Percentiles rank a stretch among this genome's conserved stretches.
Evolutionary conservation across 345 rosid genomes (phyloP).

Genomic region (Eucalyptus grandis): DNA sequence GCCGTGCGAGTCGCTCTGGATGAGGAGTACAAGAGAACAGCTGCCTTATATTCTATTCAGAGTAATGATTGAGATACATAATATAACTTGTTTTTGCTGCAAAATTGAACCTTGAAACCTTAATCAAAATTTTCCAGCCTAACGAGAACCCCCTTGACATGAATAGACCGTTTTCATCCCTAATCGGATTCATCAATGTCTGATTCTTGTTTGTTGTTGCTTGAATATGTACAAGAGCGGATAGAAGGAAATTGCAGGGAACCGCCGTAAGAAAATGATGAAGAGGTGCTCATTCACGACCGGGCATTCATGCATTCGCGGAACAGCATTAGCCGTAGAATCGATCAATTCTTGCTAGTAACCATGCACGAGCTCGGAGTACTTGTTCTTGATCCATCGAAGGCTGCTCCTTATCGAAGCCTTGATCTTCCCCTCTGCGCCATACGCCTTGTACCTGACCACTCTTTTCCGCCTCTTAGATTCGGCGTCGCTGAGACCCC

Average conservation of each 20-base stretch:
- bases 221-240: background rate
- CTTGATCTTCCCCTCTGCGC: slow-evolving; percentile 14
- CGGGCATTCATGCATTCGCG: background rate
- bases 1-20: background rate
- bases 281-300: background rate
- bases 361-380: slow-evolving; percentile 7
- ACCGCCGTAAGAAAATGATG: background rate
- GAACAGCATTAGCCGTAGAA: background rate
- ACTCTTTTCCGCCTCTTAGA: slow-evolving; percentile 27
- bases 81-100: background rate
- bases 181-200: background rate
- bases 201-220: background rate
- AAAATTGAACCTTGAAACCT: background rate
- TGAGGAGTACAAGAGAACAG: background rate
- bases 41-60: background rate
- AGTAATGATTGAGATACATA: background rate
- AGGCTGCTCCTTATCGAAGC: slow-evolving; percentile 10
- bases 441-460: slow-evolving; percentile 20
- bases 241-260: background rate
- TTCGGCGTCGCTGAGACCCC: slow-evolving; percentile 5
- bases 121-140: background rate
- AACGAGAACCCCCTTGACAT: background rate
- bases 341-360: background rate
- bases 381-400: slow-evolving; percentile 38
- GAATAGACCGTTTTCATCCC: background rate